phyloP scores from a whole-genome alignment of 225 moss, liverwort and hornwort genomes.

The Physcomitrellopsis africana region DNA sequence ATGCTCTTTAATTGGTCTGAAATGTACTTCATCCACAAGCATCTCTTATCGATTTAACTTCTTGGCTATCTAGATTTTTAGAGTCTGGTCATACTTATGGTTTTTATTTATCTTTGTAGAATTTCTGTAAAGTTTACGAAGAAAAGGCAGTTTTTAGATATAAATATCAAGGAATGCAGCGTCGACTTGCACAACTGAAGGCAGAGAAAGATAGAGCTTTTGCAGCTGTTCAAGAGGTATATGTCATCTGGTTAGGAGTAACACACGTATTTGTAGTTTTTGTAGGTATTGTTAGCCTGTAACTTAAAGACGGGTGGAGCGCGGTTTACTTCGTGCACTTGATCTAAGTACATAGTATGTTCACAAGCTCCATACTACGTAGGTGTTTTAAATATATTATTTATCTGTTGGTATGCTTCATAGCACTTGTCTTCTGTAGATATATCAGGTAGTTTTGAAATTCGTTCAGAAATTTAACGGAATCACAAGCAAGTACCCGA shows the following conservation, averaged over 20 bases:
- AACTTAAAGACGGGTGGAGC: not conserved
- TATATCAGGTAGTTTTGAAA: not conserved
- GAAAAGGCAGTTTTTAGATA: slow-evolving; percentile 93
- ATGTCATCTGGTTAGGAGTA: not conserved
- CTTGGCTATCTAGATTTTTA: slow-evolving; percentile 5
- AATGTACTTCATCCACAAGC: not conserved
- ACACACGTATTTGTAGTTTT: not conserved
- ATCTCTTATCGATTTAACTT: not conserved
- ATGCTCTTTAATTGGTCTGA: not conserved
- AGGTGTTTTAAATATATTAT: too few relatives aligned
- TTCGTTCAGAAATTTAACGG: not conserved
- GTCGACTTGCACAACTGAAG: slow-evolving; percentile 72
- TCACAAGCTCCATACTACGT: too few relatives aligned
- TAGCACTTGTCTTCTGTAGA: not conserved
- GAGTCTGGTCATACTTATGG: slow-evolving; percentile 1
- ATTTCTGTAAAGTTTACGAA: slow-evolving; percentile 85
- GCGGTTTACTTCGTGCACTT: not conserved
- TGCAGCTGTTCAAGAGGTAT: slow-evolving; percentile 73
- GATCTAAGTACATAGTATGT: not conserved
- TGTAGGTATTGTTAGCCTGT: not conserved
- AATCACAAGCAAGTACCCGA: not conserved
- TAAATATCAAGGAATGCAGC: slow-evolving; percentile 80
- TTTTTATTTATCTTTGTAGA: slow-evolving; percentile 46
- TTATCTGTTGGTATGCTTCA: too few relatives aligned
- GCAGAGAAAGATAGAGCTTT: slow-evolving; percentile 75